Conservation (phyloP, 169 alveolate species). For the Theileria parva region DNA sequence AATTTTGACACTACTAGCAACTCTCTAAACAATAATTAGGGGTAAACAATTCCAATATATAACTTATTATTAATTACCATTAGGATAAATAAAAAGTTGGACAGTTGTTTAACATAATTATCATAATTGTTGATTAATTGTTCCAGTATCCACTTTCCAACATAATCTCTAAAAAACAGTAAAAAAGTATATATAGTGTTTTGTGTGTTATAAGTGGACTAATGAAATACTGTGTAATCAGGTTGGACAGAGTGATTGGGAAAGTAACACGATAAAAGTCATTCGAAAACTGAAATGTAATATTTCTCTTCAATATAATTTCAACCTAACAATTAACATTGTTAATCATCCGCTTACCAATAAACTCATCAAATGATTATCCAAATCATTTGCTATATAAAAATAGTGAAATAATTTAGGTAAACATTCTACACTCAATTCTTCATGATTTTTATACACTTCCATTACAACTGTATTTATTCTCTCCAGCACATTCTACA, state of each 20-base stretch:
- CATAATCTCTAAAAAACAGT: slow-evolving; percentile 14
- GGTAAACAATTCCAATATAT: neutral
- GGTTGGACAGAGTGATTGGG: slow-evolving; percentile 35
- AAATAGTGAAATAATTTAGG: slow-evolving; percentile 43
- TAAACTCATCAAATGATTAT: slow-evolving; percentile 13
- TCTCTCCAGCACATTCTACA: slow-evolving; percentile 3
- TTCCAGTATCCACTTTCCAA: slow-evolving; percentile 45
- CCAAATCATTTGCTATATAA: slow-evolving; percentile 45
- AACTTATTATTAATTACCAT: slow-evolving; percentile 1
- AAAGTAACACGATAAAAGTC: slow-evolving; percentile 54
- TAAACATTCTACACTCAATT: slow-evolving; percentile 1
- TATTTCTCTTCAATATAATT: neutral
- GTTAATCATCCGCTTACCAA: neutral
- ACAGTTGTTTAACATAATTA: slow-evolving; percentile 8
- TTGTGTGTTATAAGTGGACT: neutral
- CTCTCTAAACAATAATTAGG: neutral
- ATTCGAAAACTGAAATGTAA: slow-evolving; percentile 18
- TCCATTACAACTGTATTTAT: slow-evolving; percentile 4
- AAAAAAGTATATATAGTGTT: neutral
- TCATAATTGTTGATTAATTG: slow-evolving; percentile 35
- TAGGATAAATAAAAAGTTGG: slow-evolving; percentile 57
- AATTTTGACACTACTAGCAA: slow-evolving; percentile 24
- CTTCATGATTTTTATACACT: neutral
- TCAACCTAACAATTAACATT: neutral
- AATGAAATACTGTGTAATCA: slow-evolving; percentile 16